Conservation (phyloP, 2,329 filamentous ascomycete species). For the Colletotrichum cereale region DNA sequence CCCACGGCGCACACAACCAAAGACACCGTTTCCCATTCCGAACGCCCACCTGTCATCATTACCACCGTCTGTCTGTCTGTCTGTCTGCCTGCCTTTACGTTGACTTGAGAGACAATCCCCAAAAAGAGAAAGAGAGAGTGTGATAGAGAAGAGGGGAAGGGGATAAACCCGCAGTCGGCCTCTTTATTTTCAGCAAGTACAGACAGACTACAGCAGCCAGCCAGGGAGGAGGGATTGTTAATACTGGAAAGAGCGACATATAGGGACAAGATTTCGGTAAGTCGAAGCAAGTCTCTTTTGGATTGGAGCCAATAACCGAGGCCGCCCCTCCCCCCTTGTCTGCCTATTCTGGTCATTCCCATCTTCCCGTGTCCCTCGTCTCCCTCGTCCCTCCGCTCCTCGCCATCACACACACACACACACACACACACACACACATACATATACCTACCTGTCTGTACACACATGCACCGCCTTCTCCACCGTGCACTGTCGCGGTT, state of each 20-base stretch:
- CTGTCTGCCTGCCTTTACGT: neutral
- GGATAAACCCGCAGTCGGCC: neutral
- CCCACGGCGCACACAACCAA: conserved; percentile 19
- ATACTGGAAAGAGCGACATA: neutral
- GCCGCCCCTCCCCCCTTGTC: neutral
- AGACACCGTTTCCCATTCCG: conserved; percentile 11
- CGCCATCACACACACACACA: neutral
- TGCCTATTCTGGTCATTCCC: conserved; percentile 8
- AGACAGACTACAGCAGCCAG: neutral
- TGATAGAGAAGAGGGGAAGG: neutral
- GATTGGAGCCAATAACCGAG: neutral
- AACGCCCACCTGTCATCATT: conserved; percentile 16
- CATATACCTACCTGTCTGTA: too few species aligned
- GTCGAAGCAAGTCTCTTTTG: conserved; percentile 8
- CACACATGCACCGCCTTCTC: neutral
- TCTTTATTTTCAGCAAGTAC: neutral
- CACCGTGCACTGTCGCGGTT: neutral
- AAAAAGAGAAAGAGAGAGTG: too few species aligned
- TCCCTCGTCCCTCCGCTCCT: neutral
- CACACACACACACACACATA: neutral
- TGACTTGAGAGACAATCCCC: neutral
- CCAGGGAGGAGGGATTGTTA: neutral
- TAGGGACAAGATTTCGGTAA: conserved; percentile 3
- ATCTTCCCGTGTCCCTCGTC: conserved; percentile 5
- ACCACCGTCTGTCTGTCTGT: too few species aligned